phyloP scores from a whole-genome alignment of 441 rosid species.

The Sinapis alba region DNA sequence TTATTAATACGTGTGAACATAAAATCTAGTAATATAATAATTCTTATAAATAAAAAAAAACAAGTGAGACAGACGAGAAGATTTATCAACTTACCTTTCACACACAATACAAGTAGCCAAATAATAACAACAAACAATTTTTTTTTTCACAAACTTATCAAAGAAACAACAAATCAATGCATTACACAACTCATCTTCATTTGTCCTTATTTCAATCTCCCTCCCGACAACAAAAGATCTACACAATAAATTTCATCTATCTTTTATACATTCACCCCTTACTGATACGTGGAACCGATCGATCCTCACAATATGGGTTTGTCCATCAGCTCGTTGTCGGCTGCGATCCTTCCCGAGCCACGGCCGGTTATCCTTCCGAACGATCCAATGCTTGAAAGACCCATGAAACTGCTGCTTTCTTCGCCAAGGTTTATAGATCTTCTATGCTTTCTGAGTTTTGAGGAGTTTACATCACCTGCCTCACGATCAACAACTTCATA shows the following conservation, averaged over 20 bases:
- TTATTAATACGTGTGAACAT: too few species aligned
- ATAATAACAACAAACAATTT: constrained; percentile 47
- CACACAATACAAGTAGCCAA: constrained; percentile 42
- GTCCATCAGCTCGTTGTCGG: constrained; percentile 66
- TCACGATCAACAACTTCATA: constrained; percentile 54
- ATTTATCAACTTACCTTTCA: constrained; percentile 40
- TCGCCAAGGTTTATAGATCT: constrained; percentile 72
- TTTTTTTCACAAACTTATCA: constrained; percentile 52
- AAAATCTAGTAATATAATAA: background rate
- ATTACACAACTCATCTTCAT: constrained; percentile 39
- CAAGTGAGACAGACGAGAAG: constrained; percentile 6
- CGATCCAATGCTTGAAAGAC: constrained; percentile 64
- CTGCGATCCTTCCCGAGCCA: constrained; percentile 77
- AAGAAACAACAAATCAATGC: constrained; percentile 42
- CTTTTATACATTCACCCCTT: constrained; percentile 30
- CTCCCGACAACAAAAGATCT: constrained; percentile 37
- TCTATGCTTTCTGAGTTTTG: constrained; percentile 69
- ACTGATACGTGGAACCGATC: background rate
- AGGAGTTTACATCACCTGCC: constrained; percentile 55
- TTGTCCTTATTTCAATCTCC: constrained; percentile 51
- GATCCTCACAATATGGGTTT: constrained; percentile 47
- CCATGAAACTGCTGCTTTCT: constrained; percentile 97
- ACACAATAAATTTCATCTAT: constrained; percentile 34
- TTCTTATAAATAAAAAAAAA: background rate
- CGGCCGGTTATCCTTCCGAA: constrained; percentile 82